Evolutionary conservation across 495 filamentous ascomycete genomes (phyloP), one percentile per base, ranked within the genome.

Genomic region (Friedmanniomyces simplex): DNA sequence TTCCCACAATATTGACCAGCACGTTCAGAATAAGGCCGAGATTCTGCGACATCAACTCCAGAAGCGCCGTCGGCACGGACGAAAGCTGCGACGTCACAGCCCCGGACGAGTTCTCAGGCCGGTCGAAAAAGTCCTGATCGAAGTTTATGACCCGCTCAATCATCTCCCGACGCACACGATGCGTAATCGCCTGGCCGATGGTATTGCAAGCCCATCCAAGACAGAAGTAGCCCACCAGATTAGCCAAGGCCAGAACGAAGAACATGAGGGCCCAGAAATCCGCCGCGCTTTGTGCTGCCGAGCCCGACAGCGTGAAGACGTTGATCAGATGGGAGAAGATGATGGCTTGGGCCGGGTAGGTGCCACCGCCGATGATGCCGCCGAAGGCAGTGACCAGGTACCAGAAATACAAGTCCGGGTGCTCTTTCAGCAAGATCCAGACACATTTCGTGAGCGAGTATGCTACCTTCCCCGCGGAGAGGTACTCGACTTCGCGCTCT

Each of bases 41-140:
- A 50, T 72, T 69, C 21, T 56, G 48, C 18, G 59, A 58, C 30
- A 73, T 58, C n/a, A 72, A 58, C 20, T 71, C 65, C 46, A 64
- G 55, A 5, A 71, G 43, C 10, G 57, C 49, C 16, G 60, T 57
- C 6, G 84, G 81, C 52, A 84, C 77, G 48, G 74, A 73, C 10
- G 78, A 75, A 1, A 86, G 72, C 7, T 76, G 75, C 2, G 80
- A 74, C 7, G 78, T 78, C 32, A 89, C 70, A 13, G 84, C 75
- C 2, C 85, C 85, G 6, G 77, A 72, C 0, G 82, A 75, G 59
- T 87, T 85, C 47, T 80, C 76, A 39, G 76, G 71, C 2, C 69
- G 66, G 66, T 89, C 85, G 58, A 84, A 89, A 67, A 83, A 88
- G 0, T 74, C 65, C 20, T 80, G 78, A 49, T 79, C 79, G 57